A percentile compares a stretch with the other conserved stretches of the same genome.
phyloP scores from a whole-genome alignment of 1,284 basidiomycete genomes.

The Sphagnurus paluster region DNA sequence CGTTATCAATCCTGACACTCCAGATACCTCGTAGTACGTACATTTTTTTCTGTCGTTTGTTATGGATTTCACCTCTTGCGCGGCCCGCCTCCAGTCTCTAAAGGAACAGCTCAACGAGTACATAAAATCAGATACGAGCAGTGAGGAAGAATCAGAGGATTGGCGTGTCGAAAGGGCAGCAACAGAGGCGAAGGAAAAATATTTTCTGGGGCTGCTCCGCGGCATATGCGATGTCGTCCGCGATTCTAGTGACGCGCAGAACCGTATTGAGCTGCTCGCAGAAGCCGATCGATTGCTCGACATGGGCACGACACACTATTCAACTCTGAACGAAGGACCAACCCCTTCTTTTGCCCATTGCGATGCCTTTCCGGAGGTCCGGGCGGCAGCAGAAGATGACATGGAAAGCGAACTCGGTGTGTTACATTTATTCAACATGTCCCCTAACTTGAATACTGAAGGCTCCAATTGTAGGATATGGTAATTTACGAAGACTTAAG shows the following conservation, averaged over 20 bases:
- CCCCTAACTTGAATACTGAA: not conserved
- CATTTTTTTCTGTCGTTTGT: no score
- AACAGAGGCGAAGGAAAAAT: not conserved
- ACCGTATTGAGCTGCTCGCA: constrained; percentile 13
- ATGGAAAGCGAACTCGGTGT: constrained; percentile 3
- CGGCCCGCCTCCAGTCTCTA: no score
- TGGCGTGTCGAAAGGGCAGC: no score
- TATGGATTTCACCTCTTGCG: no score
- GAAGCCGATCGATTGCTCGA: constrained; percentile 20
- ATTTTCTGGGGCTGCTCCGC: constrained; percentile 3
- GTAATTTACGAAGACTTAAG: not conserved
- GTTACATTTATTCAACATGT: not conserved
- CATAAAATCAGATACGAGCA: no score
- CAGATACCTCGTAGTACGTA: no score
- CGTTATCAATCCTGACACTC: no score
- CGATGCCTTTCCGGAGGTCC: constrained; percentile 23
- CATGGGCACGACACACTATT: constrained; percentile 17
- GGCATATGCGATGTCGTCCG: constrained; percentile 8
- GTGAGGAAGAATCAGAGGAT: not conserved
- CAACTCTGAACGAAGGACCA: constrained; percentile 20
- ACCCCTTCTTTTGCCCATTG: constrained; percentile 35
- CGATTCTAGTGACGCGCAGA: constrained; percentile 10
- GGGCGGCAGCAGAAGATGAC: constrained; percentile 12
- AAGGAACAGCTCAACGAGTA: no score
- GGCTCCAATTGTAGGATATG: not conserved